phyloP scores from a whole-genome alignment of 306 rosid genomes.

The Notholithocarpus densiflorus region DNA sequence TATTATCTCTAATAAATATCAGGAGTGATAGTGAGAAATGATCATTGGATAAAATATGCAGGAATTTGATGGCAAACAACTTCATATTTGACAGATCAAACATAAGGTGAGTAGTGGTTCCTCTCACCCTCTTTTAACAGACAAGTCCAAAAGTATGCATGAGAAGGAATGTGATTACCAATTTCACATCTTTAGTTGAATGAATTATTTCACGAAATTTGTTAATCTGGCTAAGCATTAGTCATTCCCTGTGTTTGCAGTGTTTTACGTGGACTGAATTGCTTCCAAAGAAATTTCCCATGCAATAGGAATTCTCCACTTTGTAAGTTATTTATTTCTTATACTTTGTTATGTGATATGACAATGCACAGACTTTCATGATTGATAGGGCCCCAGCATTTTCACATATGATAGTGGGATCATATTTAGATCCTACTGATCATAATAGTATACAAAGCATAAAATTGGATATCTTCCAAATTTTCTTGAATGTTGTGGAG shows the following conservation, averaged over 20 bases:
- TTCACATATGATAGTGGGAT: not conserved
- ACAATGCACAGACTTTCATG: too few relatives aligned
- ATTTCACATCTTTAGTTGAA: not conserved
- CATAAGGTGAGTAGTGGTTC: not conserved
- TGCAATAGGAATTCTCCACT: constrained; percentile 48
- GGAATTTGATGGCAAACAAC: constrained; percentile 33
- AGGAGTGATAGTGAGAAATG: too few relatives aligned
- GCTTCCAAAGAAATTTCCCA: constrained; percentile 66
- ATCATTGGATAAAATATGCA: not conserved
- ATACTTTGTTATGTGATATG: constrained; percentile 3
- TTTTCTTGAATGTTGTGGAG: too few relatives aligned
- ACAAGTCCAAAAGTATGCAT: not conserved
- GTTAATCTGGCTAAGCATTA: not conserved
- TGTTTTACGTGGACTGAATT: constrained; percentile 52
- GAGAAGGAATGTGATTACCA: not conserved
- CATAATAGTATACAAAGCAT: too few relatives aligned
- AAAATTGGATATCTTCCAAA: too few relatives aligned
- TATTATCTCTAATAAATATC: not conserved
- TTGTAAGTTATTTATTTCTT: constrained; percentile 41
- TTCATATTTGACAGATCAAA: constrained; percentile 12
- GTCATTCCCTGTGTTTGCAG: constrained; percentile 35
- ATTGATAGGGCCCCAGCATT: not conserved
- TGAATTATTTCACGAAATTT: not conserved
- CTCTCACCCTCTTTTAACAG: not conserved
- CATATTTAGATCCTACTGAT: too few relatives aligned